Evolutionary conservation across 345 rosid genomes (phyloP).

Genomic region (Eucalyptus paniculata): DNA sequence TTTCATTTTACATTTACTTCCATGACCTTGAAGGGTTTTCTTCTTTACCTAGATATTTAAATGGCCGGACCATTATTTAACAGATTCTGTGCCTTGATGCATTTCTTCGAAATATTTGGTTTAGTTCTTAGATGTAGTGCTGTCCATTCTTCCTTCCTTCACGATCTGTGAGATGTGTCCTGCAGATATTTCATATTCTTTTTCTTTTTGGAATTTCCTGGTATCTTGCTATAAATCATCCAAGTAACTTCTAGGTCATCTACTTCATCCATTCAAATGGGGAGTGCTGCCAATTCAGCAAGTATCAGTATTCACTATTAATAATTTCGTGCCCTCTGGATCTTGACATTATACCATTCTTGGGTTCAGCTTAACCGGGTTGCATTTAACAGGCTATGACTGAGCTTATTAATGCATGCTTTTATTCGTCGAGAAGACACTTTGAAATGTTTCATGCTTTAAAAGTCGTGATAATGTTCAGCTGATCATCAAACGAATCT

Average conservation of each 20-base stretch:
- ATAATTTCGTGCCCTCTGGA: background rate
- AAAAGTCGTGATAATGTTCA: background rate
- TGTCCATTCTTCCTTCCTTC: background rate
- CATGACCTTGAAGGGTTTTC: background rate
- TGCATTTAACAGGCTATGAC: background rate
- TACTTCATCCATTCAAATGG: background rate
- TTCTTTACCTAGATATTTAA: background rate
- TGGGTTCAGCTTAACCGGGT: background rate
- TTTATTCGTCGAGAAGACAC: background rate
- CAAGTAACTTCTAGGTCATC: background rate
- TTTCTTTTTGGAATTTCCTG: background rate
- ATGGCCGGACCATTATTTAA: background rate
- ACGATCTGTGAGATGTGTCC: background rate
- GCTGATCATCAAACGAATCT: background rate
- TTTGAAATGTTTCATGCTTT: background rate
- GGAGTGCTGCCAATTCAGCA: background rate
- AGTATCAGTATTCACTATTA: background rate
- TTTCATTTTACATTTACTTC: background rate
- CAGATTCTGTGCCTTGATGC: background rate
- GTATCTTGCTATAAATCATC: background rate
- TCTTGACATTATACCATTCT: background rate
- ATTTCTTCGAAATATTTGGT: background rate
- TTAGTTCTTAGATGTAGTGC: background rate
- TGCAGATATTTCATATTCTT: background rate
- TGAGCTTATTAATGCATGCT: background rate